Base-by-base conservation (phyloP, 106 monocot genomes). In the Dendrobium officinale region DNA sequence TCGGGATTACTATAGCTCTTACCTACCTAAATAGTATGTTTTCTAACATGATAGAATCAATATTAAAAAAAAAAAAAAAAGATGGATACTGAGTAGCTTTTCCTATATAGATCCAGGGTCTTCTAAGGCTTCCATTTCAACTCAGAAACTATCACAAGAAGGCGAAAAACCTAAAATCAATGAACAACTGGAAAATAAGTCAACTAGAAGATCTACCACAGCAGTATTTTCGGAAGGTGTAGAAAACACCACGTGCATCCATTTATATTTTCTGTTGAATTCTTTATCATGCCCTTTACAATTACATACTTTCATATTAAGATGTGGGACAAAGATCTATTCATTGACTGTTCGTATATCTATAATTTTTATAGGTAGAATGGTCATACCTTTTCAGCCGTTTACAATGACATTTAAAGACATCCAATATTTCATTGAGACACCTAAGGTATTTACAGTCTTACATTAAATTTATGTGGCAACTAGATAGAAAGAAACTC, bases 1-100 rank as follows among this genome's bases (percentile, higher is more conserved):
- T 82, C 42, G 81, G 84, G 64, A 82, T 79, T 76, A 66, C 77
- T 5, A 37, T 89, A 78, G 80, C 89, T 4, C 82, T 89, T 17
- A 80, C 86, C 11, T 82, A 75, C 72, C 66, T 54, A 56, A 81
- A 73, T 54, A 16, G 89, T 86, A 84, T 37, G 72, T 72, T 31
- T 73, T 42, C 16, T 18, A 6, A 37, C 16, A 72, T 70, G 31
- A 44, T 51, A 13, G 13, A 51, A 13, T 15, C 13, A 51, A 51
- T 51, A 13, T 13, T 43, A 20, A 33, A 1, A 43, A 6, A 31
- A 18, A 13, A 26, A 43, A 19, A 18, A 10, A 43, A 19, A 9
- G 4, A 43, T 44, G 45, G 16, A 22, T 10, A 26, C 40, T 17
- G 17, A 67, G 2, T 55, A 42, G 73, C 7, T 51, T 31, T 47